Conservation (phyloP, 495 filamentous ascomycete species). For the Penicillium riverlandense region DNA sequence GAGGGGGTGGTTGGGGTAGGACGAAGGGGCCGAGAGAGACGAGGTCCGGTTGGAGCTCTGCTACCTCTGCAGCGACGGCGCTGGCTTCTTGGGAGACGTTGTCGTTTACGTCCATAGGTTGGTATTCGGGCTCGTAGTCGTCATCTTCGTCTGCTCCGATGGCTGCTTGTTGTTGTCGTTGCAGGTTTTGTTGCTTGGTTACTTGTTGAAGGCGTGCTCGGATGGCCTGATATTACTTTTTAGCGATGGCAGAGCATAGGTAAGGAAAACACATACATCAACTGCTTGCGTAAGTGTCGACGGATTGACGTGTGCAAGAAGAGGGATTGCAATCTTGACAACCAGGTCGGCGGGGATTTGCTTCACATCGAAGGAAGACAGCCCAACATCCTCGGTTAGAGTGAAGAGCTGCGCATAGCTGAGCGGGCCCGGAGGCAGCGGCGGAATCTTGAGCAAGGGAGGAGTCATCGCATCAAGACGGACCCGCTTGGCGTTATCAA, state of each 20-base stretch:
- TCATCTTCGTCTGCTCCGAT: slow-evolving; percentile 73
- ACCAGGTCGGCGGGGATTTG: slow-evolving; percentile 67
- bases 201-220: slow-evolving; percentile 40
- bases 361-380: slow-evolving; percentile 76
- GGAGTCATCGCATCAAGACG: slow-evolving; percentile 52
- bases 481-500: slow-evolving; percentile 62
- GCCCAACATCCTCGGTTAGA: slow-evolving; percentile 61
- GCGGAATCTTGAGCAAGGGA: slow-evolving; percentile 50
- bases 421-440: slow-evolving; percentile 64
- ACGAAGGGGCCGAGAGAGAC: slow-evolving; percentile 61
- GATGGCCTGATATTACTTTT: slow-evolving; percentile 30
- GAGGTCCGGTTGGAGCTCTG: slow-evolving; percentile 46
- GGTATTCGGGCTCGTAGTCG: slow-evolving; percentile 81
- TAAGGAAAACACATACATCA: slow-evolving; percentile 35
- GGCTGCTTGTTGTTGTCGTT: slow-evolving; percentile 34
- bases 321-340: slow-evolving; percentile 65
- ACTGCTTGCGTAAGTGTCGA: slow-evolving; percentile 60
- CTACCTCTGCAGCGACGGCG: slow-evolving; percentile 48
- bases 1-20: slow-evolving; percentile 66
- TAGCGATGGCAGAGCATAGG: slow-evolving; percentile 8
- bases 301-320: slow-evolving; percentile 58
- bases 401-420: slow-evolving; percentile 78
- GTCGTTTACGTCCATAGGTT: slow-evolving; percentile 63
- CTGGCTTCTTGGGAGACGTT: slow-evolving; percentile 66
- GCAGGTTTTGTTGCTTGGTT: slow-evolving; percentile 29